Evolutionary conservation across 305 asterid species (phyloP).

Genomic region (Withania somnifera): DNA sequence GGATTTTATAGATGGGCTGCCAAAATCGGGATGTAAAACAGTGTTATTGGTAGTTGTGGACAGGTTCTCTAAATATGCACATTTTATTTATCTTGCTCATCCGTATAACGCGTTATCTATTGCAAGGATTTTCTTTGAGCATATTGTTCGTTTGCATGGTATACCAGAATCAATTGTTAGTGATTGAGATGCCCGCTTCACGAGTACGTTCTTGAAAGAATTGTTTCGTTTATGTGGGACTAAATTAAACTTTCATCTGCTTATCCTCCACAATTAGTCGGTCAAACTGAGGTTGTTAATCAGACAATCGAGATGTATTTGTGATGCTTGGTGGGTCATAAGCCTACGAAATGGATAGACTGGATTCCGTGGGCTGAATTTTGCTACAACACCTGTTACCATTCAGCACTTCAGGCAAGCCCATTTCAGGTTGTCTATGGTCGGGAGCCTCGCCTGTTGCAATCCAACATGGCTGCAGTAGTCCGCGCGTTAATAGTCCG

Average conservation of each 20-base stretch:
- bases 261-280: constrained; percentile 8
- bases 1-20: neutral
- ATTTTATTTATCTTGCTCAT: neutral
- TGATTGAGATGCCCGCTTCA: constrained; percentile 5
- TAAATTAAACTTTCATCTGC: neutral
- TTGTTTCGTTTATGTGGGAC: constrained; percentile 5
- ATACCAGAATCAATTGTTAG: constrained; percentile 5
- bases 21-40: neutral
- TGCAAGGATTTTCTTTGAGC: neutral
- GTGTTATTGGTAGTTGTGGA: neutral
- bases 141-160: neutral
- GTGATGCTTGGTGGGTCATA: neutral
- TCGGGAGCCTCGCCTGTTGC: neutral
- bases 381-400: constrained; percentile 2
- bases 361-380: constrained; percentile 6
- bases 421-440: neutral
- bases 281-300: constrained; percentile 6
- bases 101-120: neutral
- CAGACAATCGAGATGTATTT: constrained; percentile 1
- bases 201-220: constrained; percentile 1
- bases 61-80: neutral
- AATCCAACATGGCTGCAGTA: neutral
- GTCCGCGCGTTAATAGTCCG: neutral
- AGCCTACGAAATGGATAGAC: neutral
- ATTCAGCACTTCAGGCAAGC: neutral